Conservation (phyloP, 2,329 filamentous ascomycete species). For the Curvularia eragrostidis region DNA sequence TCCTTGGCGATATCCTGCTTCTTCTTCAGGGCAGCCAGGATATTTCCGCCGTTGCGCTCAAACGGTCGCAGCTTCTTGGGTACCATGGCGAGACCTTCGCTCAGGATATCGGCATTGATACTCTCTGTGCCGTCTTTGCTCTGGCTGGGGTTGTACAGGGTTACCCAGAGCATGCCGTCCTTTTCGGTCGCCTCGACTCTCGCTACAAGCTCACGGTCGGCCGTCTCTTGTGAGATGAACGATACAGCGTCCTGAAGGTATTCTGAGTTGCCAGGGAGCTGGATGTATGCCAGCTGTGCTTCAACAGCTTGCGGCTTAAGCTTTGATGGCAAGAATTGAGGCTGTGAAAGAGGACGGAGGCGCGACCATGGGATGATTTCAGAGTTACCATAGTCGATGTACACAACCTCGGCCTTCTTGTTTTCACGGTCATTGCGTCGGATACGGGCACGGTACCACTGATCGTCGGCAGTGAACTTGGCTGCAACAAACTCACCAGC, state of each 20-base stretch:
- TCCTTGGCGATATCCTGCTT: conserved; percentile 81
- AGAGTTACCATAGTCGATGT: conserved; percentile 95
- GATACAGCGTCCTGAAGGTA: conserved; percentile 78
- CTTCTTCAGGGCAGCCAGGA: conserved; percentile 74
- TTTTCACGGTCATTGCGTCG: conserved; percentile 90
- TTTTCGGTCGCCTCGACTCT: conserved; percentile 86
- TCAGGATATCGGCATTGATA: conserved; percentile 86
- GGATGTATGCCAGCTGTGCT: conserved; percentile 84
- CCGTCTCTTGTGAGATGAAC: conserved; percentile 77
- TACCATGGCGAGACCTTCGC: conserved; percentile 87
- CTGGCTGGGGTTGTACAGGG: conserved; percentile 78
- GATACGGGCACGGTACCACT: conserved; percentile 94
- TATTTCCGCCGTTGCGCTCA: conserved; percentile 78
- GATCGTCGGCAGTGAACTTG: conserved; percentile 84
- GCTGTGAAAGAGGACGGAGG: conserved; percentile 79
- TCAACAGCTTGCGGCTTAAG: conserved; percentile 88
- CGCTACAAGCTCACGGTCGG: conserved; percentile 79
- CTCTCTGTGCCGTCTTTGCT: conserved; percentile 72
- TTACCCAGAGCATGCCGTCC: conserved; percentile 84
- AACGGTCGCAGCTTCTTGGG: conserved; percentile 89
- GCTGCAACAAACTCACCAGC: conserved; percentile 90
- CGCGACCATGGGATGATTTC: conserved; percentile 86
- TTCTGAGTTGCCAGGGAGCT: conserved; percentile 81
- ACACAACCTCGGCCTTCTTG: conserved; percentile 86
- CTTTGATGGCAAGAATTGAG: conserved; percentile 75